phyloP scores from a whole-genome alignment of 306 rosid genomes.

The Gastrolobium villosum region DNA sequence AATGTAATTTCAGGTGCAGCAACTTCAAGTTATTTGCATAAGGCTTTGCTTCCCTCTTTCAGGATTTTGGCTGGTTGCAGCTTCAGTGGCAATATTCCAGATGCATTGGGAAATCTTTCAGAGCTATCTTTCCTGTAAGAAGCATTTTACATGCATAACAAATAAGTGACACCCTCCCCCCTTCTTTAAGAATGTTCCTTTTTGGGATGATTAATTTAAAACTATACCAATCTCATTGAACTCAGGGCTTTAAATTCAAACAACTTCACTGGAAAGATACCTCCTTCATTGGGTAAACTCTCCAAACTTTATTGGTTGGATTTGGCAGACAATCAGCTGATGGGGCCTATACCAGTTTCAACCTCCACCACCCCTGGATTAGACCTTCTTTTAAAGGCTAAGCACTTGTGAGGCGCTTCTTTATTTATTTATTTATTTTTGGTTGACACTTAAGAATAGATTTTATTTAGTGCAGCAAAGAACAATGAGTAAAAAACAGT shows the following conservation, averaged over 20 bases:
- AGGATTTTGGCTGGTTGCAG: constrained; percentile 95
- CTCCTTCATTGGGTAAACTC: constrained; percentile 88
- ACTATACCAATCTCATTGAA: constrained; percentile 8
- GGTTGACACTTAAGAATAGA: constrained; percentile 60
- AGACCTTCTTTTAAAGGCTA: constrained; percentile 81
- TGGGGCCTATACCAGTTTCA: constrained; percentile 83
- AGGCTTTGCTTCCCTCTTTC: constrained; percentile 38
- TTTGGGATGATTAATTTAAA: constrained; percentile 12
- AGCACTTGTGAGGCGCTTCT: constrained; percentile 78
- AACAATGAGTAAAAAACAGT: neutral
- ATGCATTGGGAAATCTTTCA: constrained; percentile 78
- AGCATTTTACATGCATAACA: constrained; percentile 20
- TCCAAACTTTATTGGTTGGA: constrained; percentile 93
- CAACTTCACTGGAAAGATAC: constrained; percentile 80
- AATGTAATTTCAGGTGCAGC: constrained; percentile 24
- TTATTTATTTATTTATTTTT: neutral
- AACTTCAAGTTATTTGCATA: constrained; percentile 2
- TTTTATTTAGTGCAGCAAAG: neutral
- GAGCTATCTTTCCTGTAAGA: constrained; percentile 88
- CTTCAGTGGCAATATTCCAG: constrained; percentile 86
- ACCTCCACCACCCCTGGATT: constrained; percentile 67
- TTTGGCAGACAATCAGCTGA: constrained; percentile 80
- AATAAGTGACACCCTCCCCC: neutral
- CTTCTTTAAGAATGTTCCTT: neutral
- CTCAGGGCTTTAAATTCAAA: constrained; percentile 92